Evolutionary conservation across 2,329 filamentous ascomycete genomes (phyloP), one percentile per base, ranked within the genome.

Genomic region (Phaeosphaeriaceae sp.): DNA sequence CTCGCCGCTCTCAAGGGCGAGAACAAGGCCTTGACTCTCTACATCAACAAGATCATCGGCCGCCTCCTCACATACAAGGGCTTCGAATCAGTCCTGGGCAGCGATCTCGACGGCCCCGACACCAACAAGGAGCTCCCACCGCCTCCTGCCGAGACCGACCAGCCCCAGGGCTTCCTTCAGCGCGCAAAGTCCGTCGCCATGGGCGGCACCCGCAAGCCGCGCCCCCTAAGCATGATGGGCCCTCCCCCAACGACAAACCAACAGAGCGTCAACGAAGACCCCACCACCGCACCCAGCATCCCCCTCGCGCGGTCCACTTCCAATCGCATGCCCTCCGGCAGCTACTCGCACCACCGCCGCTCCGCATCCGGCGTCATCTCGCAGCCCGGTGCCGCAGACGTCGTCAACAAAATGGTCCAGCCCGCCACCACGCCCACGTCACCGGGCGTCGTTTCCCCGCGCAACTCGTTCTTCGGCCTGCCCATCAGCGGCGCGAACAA

Each of bases 1-100:
- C 79, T 95, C 66, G 92, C 91, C 78, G 84, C 86, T 9, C 82
- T 92, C 68, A 94, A 91, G 80, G 94, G 97, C 76, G 90, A 97
- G 82, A 98, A 99, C 83, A 98, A 98, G 82, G 95, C 95, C 27
- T 84, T 99, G 68, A 96, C 93, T 22, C 84, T 98, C 65, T 99
- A 99, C 82, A 97, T 99, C 83, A 97, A 98, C 86, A 96, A 95
- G 81, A 98, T 99, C 77, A 97, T 99, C 76, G 95, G 95, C 77
- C 91, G 95, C 56, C 87, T 99, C 46, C 85, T 99, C 61, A 91
- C 96, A 74, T 91, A 97, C 79, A 91, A 96, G 72, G 93, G 96
- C 67, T 98, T 97, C 67, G 94, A 99, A 80, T 89, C 92, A 61
- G 96, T 98, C 60, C 84, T 97, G 42, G 92, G 96, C 75, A 91